Base-by-base conservation (phyloP, 768 basidiomycete genomes). In the Pulveroboletus sp. region DNA sequence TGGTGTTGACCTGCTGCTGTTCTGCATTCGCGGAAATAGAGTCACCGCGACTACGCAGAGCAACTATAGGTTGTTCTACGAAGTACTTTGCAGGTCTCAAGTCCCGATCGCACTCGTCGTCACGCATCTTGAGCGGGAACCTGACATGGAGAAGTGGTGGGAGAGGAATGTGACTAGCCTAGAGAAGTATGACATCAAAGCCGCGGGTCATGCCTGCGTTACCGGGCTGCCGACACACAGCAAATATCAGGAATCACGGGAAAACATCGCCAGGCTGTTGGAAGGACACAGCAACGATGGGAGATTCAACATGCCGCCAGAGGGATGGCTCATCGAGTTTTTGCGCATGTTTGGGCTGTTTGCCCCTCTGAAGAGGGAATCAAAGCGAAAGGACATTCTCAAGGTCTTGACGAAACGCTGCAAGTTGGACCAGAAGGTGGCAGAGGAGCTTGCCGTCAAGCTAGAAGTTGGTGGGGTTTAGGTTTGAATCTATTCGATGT, bases 1-100 rank as follows among this genome's bases (percentile, higher is more conserved):
- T 2, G 75, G 76, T 29, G 74, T 78, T 13, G 64, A 65, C 51
- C 68, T 77, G 21, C 61, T 77, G 1, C 60, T 76, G 0, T 76
- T 69, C 52, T 69, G 69, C 51, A 69, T 77, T 17, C 69, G 72
- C 3, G 72, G 66, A 11, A 70, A 73, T n/a, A 59, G 72, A 34
- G 65, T 75, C 58, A 71, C 64, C 8, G 69, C 66, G 39, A 60
- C 59, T 1, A 60, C 65, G 33, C 61, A 65, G 43, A 66, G 67
- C 50, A 77, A 75, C 59, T 76, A 73, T 55, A 58, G 60, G 43
- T 33, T 75, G 25, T 74, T 75, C 57, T 63, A 62, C n/a, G 67
- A 76, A 36, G 66, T 75, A 10, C 68, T 76, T 12, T 76, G 76
- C 50, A 61, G 53, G 39, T 51, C 59, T 16, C 6, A 54, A 20